Conservation (phyloP, 2,329 filamentous ascomycete genomes). For the Cercospora berteroae region DNA sequence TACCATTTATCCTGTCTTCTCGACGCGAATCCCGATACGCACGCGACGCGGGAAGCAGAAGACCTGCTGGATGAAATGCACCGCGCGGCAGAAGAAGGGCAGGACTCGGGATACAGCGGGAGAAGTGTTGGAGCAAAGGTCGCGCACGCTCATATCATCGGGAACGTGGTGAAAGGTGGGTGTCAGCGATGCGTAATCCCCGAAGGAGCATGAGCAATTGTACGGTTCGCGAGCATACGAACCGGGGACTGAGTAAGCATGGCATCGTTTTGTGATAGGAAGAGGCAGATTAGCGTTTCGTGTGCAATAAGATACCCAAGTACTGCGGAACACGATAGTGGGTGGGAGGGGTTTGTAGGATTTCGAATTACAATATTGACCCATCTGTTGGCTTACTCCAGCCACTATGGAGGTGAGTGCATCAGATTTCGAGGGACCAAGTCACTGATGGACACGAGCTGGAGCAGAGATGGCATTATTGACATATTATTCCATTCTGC, state of each 20-base stretch:
- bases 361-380: neutral
- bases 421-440: neutral
- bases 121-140: slow-evolving; percentile 82
- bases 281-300: neutral
- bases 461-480: neutral
- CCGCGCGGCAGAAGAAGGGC: slow-evolving; percentile 46
- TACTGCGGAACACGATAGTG: neutral
- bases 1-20: slow-evolving; percentile 75
- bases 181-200: slow-evolving; percentile 24
- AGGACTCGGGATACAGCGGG: slow-evolving; percentile 39
- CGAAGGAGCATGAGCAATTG: slow-evolving; percentile 16
- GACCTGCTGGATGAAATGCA: slow-evolving; percentile 45
- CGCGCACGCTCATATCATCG: slow-evolving; percentile 75
- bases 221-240: neutral
- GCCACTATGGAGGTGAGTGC: neutral
- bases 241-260: neutral
- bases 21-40: slow-evolving; percentile 39
- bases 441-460: neutral
- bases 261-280: neutral
- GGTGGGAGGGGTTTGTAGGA: neutral
- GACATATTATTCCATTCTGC: neutral
- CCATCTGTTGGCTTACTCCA: neutral
- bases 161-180: slow-evolving; percentile 53
- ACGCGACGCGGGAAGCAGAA: slow-evolving; percentile 32
- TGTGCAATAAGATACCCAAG: neutral